Evolutionary conservation across 768 basidiomycete species (phyloP).

Genomic region (Collybia sp.): DNA sequence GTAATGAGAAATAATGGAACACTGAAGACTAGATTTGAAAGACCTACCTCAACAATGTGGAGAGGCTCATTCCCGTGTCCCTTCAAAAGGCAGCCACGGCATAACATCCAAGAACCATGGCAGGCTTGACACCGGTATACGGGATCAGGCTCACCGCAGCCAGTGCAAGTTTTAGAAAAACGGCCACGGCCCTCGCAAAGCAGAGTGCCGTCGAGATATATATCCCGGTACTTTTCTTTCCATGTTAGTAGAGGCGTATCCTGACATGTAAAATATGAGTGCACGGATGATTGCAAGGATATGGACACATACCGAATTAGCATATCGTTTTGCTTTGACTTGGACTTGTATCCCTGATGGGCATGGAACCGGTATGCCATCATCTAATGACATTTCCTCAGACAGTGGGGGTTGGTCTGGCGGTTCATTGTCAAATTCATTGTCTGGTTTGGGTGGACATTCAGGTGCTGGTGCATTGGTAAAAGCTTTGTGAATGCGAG

Average conservation of each 20-base stretch:
- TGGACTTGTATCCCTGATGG: background rate
- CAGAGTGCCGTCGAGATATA: background rate
- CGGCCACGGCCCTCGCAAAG: slow-evolving; percentile 2
- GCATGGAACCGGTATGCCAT: too few species aligned
- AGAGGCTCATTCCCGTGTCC: background rate
- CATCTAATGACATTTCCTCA: background rate
- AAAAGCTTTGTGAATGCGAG: slow-evolving; percentile 1
- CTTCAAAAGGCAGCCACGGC: background rate
- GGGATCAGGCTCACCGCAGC: background rate
- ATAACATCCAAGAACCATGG: background rate
- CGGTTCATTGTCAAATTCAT: background rate
- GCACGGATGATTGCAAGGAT: background rate
- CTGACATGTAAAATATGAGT: background rate
- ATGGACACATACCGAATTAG: slow-evolving; percentile 1
- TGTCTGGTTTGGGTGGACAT: background rate
- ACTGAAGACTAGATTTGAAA: background rate
- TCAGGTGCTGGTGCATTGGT: background rate
- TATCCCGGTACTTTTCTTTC: background rate
- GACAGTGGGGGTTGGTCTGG: background rate
- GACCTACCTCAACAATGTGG: slow-evolving; percentile 3
- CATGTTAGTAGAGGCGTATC: slow-evolving; percentile 5
- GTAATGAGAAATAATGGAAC: background rate
- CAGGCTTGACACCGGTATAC: slow-evolving; percentile 1
- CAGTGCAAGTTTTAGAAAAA: background rate
- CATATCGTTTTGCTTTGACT: slow-evolving; percentile 1